Evolutionary conservation across 164 flowering plant genomes (phyloP).

Genomic region (Chloranthus sessilifolius): DNA sequence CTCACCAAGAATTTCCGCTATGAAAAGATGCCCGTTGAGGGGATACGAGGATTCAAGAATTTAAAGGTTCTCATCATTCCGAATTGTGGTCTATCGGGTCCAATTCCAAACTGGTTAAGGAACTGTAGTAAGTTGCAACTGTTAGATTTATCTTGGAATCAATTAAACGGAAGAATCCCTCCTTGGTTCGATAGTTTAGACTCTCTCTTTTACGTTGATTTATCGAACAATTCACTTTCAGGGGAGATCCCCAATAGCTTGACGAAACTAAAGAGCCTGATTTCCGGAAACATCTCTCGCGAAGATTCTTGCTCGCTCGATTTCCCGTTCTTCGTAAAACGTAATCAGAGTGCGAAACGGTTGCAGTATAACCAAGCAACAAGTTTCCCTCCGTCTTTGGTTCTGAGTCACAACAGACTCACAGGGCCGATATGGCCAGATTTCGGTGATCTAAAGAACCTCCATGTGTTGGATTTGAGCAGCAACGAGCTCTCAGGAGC

Average conservation of each 20-base stretch:
- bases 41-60: constrained; percentile 11
- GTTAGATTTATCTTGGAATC: constrained; percentile 11
- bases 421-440: constrained; percentile 18
- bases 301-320: not conserved
- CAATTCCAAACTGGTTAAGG: constrained; percentile 11
- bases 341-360: constrained; percentile 1
- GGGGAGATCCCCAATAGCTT: constrained; percentile 20
- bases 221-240: constrained; percentile 23
- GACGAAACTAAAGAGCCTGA: constrained; percentile 16
- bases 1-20: constrained; percentile 15
- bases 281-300: not conserved
- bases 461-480: constrained; percentile 16
- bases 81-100: constrained; percentile 10
- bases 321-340: constrained; percentile 7
- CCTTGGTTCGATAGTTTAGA: constrained; percentile 19
- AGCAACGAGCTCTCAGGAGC: constrained; percentile 11
- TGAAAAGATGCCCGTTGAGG: constrained; percentile 7
- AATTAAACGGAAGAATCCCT: constrained; percentile 15
- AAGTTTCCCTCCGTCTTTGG: constrained; percentile 18
- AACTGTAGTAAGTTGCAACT: constrained; percentile 9
- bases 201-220: constrained; percentile 23
- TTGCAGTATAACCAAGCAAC: constrained; percentile 13
- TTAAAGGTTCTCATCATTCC: constrained; percentile 10
- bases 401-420: constrained; percentile 14
- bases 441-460: constrained; percentile 17